Evolutionary conservation across 345 rosid genomes (phyloP), one percentile per base, ranked within the genome.

Genomic region (Citrus sp.): DNA sequence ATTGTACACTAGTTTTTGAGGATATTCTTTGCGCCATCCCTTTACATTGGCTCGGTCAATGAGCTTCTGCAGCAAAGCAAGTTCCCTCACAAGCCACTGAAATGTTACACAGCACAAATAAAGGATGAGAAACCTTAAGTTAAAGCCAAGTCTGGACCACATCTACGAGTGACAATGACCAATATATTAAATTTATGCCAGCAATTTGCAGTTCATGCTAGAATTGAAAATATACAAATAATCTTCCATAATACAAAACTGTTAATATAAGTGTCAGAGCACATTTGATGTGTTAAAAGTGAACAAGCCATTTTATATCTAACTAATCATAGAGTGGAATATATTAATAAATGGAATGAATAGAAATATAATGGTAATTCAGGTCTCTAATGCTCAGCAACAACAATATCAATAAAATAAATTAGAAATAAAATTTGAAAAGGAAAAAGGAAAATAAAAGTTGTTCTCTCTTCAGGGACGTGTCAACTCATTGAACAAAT

Each of bases 21-120:
- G 97, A 95, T 95, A 95, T 95, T 95, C 98, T 90, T 80, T 90
- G 70, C 94, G 93, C 97, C 92, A 89, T 70, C 98, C 98, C 85
- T 95, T 93, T 82, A 93, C 97, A 83, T 87, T 95, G 79, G 98
- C 95, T 80, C 80, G 89, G 77, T 86, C 87, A 77, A 95, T 93
- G 51, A 79, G 90, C 75, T 82, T 87, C 78, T 89, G 82, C 78
- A 95, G 81, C 83, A 84, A 72, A 69, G 80, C 84, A 78, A 90
- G 83, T 88, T 95, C 94, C 64, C 84, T 80, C 30, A 72, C 82
- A 82, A 95, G 82, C 98, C 98, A 90, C 98, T 95, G 85, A 67
- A 84, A 60, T 40, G 51, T 30, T 79, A 75, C 73, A 74, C 73
- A 55, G 65, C 32, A 24, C 62, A 34, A 74, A 75, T 46, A 56